Conservation (phyloP, 371 early-diverging fungal species). For the Haplosporangium sp. region DNA sequence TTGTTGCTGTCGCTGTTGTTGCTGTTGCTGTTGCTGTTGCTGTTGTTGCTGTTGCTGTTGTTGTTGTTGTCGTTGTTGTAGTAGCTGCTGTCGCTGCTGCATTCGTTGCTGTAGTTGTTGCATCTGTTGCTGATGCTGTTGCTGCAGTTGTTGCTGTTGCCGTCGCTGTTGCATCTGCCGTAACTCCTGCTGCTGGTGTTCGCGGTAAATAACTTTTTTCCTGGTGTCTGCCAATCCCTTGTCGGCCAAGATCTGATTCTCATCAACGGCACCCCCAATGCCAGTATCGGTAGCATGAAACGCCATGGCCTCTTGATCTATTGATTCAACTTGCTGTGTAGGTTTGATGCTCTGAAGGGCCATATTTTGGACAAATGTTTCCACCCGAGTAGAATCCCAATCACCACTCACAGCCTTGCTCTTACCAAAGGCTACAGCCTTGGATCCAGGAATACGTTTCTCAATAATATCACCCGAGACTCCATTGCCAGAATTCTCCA, state of each 20-base stretch:
- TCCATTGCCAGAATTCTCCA: conserved; percentile 40
- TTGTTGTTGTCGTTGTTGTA: no score
- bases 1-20: not conserved
- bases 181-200: not conserved
- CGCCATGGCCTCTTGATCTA: not conserved
- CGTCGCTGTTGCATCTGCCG: not conserved
- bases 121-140: no score
- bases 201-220: not conserved
- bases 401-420: conserved; percentile 20
- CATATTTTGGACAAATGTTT: conserved; percentile 19
- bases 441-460: conserved; percentile 24
- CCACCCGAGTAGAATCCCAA: conserved; percentile 25
- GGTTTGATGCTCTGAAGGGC: not conserved
- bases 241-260: conserved; percentile 15
- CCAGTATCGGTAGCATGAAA: conserved; percentile 12
- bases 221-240: not conserved
- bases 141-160: no score
- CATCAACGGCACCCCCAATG: conserved; percentile 7
- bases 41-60: no score
- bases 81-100: no score
- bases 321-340: not conserved
- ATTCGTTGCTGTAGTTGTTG: no score
- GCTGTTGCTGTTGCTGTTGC: not conserved
- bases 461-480: conserved; percentile 32
- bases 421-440: conserved; percentile 29